Conservation (phyloP, 345 rosid species). For the Pelargonium nanum region DNA sequence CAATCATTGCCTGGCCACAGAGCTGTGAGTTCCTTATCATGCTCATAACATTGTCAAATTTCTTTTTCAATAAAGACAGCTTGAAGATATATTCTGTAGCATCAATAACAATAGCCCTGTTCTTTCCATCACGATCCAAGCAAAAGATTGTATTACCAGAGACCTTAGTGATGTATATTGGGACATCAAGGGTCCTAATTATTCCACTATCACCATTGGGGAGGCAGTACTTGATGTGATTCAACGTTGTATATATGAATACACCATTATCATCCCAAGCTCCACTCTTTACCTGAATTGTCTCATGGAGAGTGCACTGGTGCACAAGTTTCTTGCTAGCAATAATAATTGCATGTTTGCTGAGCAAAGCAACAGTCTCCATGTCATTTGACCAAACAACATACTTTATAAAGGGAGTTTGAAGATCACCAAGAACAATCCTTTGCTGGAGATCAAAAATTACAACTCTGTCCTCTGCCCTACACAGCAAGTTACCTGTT, state of each 20-base stretch:
- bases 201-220: conserved; percentile 23
- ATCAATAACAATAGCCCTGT: conserved; percentile 50
- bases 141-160: conserved; percentile 56
- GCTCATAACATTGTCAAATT: conserved; percentile 82
- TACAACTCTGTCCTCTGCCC: conserved; percentile 78
- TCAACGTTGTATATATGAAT: conserved; percentile 76
- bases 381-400: conserved; percentile 90
- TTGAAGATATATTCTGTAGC: conserved; percentile 88
- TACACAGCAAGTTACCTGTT: conserved; percentile 48
- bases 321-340: conserved; percentile 77
- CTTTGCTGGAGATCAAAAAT: conserved; percentile 87
- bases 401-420: conserved; percentile 65
- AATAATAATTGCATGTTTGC: conserved; percentile 80
- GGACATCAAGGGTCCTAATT: conserved; percentile 73
- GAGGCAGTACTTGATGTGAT: conserved; percentile 86
- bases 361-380: conserved; percentile 90
- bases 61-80: conserved; percentile 65
- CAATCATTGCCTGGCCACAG: conserved; percentile 94
- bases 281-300: conserved; percentile 86
- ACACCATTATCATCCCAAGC: conserved; percentile 96
- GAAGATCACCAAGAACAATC: conserved; percentile 75
- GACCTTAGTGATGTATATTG: conserved; percentile 75
- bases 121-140: conserved; percentile 88
- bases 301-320: conserved; percentile 86
- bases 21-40: conserved; percentile 93